Conservation (phyloP, 306 rosid species). For the Rosa chinensis region DNA sequence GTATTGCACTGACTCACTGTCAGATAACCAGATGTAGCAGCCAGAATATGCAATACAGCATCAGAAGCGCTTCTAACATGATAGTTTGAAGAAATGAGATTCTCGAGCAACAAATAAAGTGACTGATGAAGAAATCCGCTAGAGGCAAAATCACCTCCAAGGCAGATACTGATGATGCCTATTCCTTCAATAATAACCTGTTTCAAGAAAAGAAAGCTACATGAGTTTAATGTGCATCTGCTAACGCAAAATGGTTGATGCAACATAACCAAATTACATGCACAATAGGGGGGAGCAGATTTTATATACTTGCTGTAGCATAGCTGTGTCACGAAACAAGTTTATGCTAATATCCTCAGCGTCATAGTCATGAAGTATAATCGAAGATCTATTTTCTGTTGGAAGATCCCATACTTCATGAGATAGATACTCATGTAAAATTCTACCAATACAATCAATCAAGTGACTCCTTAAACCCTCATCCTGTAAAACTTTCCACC, state of each 20-base stretch:
- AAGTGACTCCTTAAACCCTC: conserved; percentile 53
- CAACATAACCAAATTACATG: background rate
- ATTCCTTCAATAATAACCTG: conserved; percentile 96
- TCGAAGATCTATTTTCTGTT: conserved; percentile 36
- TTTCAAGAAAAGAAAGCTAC: conserved; percentile 38
- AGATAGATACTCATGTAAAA: conserved; percentile 83
- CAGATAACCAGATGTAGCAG: conserved; percentile 57
- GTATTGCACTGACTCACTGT: conserved; percentile 49
- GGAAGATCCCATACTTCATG: conserved; percentile 90
- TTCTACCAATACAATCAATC: conserved; percentile 76
- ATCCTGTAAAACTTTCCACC: conserved; percentile 60
- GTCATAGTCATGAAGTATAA: conserved; percentile 43
- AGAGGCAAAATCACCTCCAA: conserved; percentile 69
- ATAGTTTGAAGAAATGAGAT: conserved; percentile 68
- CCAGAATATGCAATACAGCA: conserved; percentile 63
- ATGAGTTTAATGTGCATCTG: conserved; percentile 11
- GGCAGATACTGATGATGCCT: conserved; percentile 76
- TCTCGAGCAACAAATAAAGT: conserved; percentile 86
- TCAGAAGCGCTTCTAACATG: conserved; percentile 78
- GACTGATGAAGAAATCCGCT: conserved; percentile 92
- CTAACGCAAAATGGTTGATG: background rate
- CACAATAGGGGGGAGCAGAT: conserved; percentile 23
- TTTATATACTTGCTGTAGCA: conserved; percentile 75
- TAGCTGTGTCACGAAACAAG: conserved; percentile 70
- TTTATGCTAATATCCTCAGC: conserved; percentile 58